These are phyloP conservation scores for Thozetella sp. DNA, from an alignment of 495 filamentous ascomycete genomes.

Conservation along the genomic window DNA sequence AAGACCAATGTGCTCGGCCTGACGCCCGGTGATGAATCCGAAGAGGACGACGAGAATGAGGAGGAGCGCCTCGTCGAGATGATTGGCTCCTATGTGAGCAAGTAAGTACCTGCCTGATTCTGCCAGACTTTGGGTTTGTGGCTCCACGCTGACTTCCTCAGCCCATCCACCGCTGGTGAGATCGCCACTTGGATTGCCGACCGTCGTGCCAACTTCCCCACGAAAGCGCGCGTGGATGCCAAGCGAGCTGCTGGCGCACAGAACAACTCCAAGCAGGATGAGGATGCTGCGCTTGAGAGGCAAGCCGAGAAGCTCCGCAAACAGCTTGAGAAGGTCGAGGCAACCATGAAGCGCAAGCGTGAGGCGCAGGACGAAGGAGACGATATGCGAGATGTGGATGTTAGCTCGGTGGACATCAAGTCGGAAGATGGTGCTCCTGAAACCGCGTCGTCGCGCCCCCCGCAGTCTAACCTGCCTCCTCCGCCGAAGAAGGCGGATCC, in stretches of 20 bases:
- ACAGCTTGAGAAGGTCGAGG: conserved; percentile 51
- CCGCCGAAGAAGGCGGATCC: conserved; percentile 50
- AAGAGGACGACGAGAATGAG: conserved; percentile 74
- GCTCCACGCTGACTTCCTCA: conserved; percentile 24
- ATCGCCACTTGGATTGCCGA: conserved; percentile 80
- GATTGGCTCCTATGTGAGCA: conserved; percentile 42
- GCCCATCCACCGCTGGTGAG: conserved; percentile 52
- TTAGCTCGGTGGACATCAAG: conserved; percentile 34
- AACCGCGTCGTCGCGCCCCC: conserved; percentile 40
- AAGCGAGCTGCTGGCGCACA: conserved; percentile 42
- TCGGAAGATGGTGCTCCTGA: conserved; percentile 52
- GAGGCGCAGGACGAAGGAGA: conserved; percentile 58
- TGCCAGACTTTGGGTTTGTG: conserved; percentile 42
- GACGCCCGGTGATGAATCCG: conserved; percentile 72
- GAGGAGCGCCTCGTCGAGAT: conserved; percentile 72
- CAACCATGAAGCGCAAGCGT: conserved; percentile 58
- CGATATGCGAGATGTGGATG: conserved; percentile 46
- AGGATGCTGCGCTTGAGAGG: conserved; percentile 31
- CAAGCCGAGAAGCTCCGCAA: conserved; percentile 50
- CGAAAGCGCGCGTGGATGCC: conserved; percentile 59
- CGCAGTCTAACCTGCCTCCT: conserved; percentile 32
- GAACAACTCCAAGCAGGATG: conserved; percentile 21
- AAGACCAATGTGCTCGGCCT: conserved; percentile 80
- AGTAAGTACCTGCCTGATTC: conserved; percentile 33
- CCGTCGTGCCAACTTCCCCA: conserved; percentile 77